Percentiles rank a stretch among this genome's conserved stretches.
phyloP scores from a whole-genome alignment of 345 rosid genomes.

The Salix koriyanagi region DNA sequence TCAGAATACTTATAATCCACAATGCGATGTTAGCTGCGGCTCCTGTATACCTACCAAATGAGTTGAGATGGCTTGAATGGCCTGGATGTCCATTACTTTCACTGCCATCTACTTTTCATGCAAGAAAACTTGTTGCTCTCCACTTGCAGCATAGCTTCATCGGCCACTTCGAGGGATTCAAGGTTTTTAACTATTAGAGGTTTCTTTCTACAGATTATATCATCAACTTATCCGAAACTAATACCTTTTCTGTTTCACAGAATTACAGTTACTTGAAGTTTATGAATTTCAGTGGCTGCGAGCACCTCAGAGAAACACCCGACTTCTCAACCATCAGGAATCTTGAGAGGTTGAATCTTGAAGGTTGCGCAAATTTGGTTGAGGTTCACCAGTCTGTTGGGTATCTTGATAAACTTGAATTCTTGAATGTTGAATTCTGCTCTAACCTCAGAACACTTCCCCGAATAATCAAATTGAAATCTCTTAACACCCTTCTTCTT shows the following conservation, averaged over 20 bases:
- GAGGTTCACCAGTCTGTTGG: constrained; percentile 16
- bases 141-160: constrained; percentile 11
- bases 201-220: background rate
- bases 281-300: constrained; percentile 18
- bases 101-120: constrained; percentile 13
- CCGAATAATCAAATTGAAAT: constrained; percentile 2
- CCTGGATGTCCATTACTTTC: constrained; percentile 8
- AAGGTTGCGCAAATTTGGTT: constrained; percentile 16
- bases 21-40: constrained; percentile 2
- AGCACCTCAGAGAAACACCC: constrained; percentile 11
- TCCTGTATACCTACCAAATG: constrained; percentile 9
- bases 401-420: constrained; percentile 2
- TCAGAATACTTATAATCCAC: constrained; percentile 13
- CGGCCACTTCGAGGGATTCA: constrained; percentile 8
- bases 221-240: background rate
- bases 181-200: background rate
- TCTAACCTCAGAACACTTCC: constrained; percentile 22
- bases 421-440: constrained; percentile 25
- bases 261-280: constrained; percentile 6
- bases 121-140: constrained; percentile 17
- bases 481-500: constrained; percentile 14
- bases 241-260: constrained; percentile 8
- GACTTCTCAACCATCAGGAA: constrained; percentile 9
- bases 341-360: constrained; percentile 20
- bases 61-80: constrained; percentile 21